Evolutionary conservation across 805 yeast species (phyloP).

Genomic region (Candida adriatica): DNA sequence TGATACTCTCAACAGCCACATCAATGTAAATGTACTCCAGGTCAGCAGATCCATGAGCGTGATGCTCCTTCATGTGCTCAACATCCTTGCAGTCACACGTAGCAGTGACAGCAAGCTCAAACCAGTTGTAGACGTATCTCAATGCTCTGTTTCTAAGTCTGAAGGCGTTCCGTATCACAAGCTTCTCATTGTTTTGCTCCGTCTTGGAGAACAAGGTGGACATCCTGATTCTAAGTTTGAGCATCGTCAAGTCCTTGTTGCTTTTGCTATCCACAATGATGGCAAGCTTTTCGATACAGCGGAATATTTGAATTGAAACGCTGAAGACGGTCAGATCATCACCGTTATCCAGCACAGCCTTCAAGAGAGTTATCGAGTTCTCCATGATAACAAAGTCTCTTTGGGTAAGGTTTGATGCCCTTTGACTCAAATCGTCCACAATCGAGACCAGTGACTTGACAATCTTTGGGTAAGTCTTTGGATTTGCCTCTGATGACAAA

Average conservation of each 20-base stretch:
- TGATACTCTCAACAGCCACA: conserved; percentile 58
- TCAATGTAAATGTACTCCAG: conserved; percentile 45
- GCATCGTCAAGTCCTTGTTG: conserved; percentile 5
- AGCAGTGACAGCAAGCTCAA: conserved; percentile 41
- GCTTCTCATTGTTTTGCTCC: conserved; percentile 27
- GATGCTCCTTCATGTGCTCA: conserved; percentile 3
- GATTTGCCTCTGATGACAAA: conserved; percentile 57
- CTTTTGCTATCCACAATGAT: conserved; percentile 13
- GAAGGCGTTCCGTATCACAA: conserved; percentile 38
- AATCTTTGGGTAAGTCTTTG: conserved; percentile 44
- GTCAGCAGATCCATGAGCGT: conserved; percentile 26
- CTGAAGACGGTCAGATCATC: conserved; percentile 25
- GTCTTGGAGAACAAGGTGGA: conserved; percentile 32
- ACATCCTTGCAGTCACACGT: conserved; percentile 23
- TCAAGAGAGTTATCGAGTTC: conserved; percentile 40
- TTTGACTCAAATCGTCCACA: conserved; percentile 26
- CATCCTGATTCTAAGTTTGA: conserved; percentile 37
- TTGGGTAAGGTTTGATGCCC: conserved; percentile 18
- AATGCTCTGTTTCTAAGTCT: conserved; percentile 41
- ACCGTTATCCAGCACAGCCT: conserved; percentile 32
- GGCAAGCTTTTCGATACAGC: conserved; percentile 17
- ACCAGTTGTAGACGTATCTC: conserved; percentile 43
- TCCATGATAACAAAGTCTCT: conserved; percentile 36
- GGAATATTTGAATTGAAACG: conserved; percentile 28
- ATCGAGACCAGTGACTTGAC: conserved; percentile 36